These are phyloP conservation scores for Gastrodia elata DNA, from an alignment of 106 monocot species.

Conservation along the genomic window DNA sequence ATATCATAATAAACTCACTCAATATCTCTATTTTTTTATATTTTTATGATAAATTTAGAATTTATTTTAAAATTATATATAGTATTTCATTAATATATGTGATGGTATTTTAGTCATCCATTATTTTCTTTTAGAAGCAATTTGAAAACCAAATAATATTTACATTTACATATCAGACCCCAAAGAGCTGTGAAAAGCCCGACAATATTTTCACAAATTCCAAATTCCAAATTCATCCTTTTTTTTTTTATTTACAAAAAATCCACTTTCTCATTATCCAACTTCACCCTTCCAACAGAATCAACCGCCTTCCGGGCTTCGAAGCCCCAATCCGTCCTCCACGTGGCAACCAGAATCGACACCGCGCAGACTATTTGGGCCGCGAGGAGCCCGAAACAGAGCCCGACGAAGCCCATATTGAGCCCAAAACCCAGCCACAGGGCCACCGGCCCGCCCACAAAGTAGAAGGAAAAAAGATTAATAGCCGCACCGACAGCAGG, in stretches of 20 bases:
- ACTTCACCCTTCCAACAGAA: constrained; percentile 16
- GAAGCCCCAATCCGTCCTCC: constrained; percentile 25
- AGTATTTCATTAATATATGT: no score
- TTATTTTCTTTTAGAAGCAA: no score
- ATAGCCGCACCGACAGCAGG: constrained; percentile 22
- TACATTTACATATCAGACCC: no score
- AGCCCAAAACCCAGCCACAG: constrained; percentile 20
- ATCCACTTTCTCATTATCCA: neutral
- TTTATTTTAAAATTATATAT: no score
- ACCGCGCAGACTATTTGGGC: constrained; percentile 34
- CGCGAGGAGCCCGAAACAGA: constrained; percentile 27
- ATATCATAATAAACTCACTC: no score
- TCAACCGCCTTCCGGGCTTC: constrained; percentile 29
- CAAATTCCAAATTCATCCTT: no score
- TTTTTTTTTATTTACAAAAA: neutral
- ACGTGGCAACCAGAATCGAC: constrained; percentile 1
- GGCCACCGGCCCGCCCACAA: constrained; percentile 35
- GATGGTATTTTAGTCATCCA: no score
- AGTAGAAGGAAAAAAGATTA: constrained; percentile 35
- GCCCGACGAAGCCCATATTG: constrained; percentile 28
- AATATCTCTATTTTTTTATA: no score
- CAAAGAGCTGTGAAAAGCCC: no score
- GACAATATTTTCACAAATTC: no score
- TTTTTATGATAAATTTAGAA: no score
- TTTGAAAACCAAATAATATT: no score